Evolutionary conservation across 805 yeast species (phyloP).

Genomic region (Barnettozyma sucrosica): DNA sequence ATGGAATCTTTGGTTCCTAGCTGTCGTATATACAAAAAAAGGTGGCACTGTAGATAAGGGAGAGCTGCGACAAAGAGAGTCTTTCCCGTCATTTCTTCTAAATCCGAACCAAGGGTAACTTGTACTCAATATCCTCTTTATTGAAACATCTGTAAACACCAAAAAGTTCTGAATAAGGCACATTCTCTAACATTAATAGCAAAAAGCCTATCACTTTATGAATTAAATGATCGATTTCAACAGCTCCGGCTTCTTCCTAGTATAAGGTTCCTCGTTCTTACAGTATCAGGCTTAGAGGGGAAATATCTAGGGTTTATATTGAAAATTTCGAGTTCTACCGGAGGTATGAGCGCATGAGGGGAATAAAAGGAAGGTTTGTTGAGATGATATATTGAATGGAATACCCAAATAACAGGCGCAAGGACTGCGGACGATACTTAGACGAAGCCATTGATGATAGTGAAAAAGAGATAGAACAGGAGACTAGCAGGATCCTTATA

Average conservation of each 20-base stretch:
- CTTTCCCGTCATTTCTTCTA: slow-evolving; percentile 49
- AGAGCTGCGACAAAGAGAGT: slow-evolving; percentile 36
- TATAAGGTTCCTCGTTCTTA: slow-evolving; percentile 42
- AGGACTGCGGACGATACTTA: no score
- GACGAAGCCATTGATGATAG: no score
- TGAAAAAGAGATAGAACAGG: no score
- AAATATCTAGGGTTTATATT: slow-evolving; percentile 44
- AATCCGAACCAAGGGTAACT: slow-evolving; percentile 42
- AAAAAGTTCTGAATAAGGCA: slow-evolving; percentile 37
- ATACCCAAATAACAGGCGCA: no score
- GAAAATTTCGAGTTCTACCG: slow-evolving; percentile 23
- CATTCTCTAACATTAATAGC: slow-evolving; percentile 47
- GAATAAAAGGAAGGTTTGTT: no score
- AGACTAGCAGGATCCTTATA: no score
- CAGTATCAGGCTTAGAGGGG: slow-evolving; percentile 28
- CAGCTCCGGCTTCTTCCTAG: slow-evolving; percentile 33
- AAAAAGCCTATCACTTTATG: slow-evolving; percentile 26
- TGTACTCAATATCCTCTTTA: slow-evolving; percentile 24
- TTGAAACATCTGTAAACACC: slow-evolving; percentile 35
- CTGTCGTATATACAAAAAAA: slow-evolving; percentile 56
- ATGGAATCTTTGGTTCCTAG: slow-evolving; percentile 48
- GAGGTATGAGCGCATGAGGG: no score
- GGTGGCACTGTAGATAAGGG: slow-evolving; percentile 35
- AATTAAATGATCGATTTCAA: slow-evolving; percentile 37
- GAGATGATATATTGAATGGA: no score